Base-by-base conservation (phyloP, 345 rosid genomes). In the Citrus trifoliata region DNA sequence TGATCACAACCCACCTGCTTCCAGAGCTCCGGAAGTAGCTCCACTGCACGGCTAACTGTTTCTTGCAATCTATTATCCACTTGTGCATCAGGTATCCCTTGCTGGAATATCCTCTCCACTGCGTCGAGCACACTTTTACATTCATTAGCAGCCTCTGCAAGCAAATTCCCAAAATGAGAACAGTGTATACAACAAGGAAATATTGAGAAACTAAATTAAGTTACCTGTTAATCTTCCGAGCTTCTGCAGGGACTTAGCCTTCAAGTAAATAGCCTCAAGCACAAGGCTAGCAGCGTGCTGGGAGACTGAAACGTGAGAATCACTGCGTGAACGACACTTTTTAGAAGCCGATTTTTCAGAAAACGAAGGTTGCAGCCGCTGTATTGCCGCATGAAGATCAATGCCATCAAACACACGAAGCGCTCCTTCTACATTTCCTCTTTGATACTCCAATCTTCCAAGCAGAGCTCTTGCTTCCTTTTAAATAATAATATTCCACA, bases 401-500 rank as follows among this genome's bases (percentile, higher is more conserved):
- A 95, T 93, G 81, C 99, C 99, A 79, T 95, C 96, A 75, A 92
- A 90, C 73, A 93, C 94, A 80, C 89, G 96, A 79, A 95, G 96
- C 25, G 99, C 98, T 42, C 92, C 94, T 84, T 95, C 97, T 33
- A 95, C 76, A 79, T 95, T 93, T 74, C 98, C 99, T 90, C 98
- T 88, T 82, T 95, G 98, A 79, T 95, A 95, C 42, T 95, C 97
- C 81, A 95, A 80, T 84, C 91, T 92, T 74, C 98, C 99, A 79
- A 95, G 92, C 85, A 95, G 95, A 74, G 99, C 96, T 83, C 97
- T 93, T 51, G 99, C 98, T 88, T 95, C 98, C 98, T 95, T 71
- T 67, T 51, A 51, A 51, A 51, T 42, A 3, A 13, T 78, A 82
- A 79, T 37, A 76, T 82, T 27, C 48, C 53, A 13, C 18, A 58